These are phyloP conservation scores for Cutaneotrichosporon sp. DNA, from an alignment of 1,284 basidiomycete genomes.

Conservation along the genomic window DNA sequence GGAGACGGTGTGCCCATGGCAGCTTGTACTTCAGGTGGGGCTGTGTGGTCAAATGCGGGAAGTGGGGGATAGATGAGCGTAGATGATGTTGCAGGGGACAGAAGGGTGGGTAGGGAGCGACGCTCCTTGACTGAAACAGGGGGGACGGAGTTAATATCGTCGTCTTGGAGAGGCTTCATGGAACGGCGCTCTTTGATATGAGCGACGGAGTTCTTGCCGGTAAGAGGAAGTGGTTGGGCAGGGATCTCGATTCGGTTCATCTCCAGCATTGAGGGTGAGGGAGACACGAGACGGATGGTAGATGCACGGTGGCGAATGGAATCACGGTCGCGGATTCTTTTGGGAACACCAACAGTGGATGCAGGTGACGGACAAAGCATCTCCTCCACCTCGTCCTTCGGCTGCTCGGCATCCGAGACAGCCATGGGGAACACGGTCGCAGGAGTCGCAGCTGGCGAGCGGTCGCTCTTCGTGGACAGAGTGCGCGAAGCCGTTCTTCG, in stretches of 20 bases:
- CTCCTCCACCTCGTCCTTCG: constrained; percentile 14
- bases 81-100: constrained; percentile 2
- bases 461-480: constrained; percentile 7
- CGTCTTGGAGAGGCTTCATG: constrained; percentile 24
- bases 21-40: neutral
- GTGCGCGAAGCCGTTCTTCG: constrained; percentile 14
- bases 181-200: constrained; percentile 34
- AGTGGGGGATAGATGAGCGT: neutral
- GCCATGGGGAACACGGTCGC: neutral
- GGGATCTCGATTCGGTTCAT: neutral
- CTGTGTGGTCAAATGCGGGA: neutral
- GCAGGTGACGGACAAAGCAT: constrained; percentile 36
- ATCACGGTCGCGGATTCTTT: constrained; percentile 23
- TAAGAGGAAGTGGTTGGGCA: constrained; percentile 33
- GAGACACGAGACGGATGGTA: constrained; percentile 39
- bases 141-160: neutral
- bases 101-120: constrained; percentile 37
- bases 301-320: constrained; percentile 32
- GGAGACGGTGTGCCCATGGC: neutral
- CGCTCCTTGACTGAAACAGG: constrained; percentile 10
- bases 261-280: constrained; percentile 12
- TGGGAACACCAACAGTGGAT: constrained; percentile 39
- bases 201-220: constrained; percentile 19
- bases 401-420: neutral
- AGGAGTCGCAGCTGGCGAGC: neutral